Evolutionary conservation across 2,329 filamentous ascomycete genomes (phyloP).

Genomic region (Diaporthe sp.): DNA sequence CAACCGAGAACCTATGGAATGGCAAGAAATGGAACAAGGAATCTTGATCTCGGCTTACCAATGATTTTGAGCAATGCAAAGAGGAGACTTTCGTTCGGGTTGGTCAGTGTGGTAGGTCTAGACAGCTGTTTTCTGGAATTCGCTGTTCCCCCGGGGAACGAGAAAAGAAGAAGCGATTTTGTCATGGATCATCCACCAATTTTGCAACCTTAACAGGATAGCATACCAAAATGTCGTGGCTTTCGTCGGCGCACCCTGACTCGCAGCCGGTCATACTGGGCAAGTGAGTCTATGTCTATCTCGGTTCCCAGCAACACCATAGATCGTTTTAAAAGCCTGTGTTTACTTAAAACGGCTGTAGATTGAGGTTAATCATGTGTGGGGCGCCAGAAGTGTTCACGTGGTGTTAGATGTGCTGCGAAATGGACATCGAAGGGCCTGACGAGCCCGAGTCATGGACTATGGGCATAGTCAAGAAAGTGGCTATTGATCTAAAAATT

Average conservation of each 20-base stretch:
- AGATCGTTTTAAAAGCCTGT: background rate
- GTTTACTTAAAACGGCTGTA: background rate
- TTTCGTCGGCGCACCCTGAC: background rate
- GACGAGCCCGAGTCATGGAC: background rate
- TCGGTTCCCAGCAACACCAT: no score
- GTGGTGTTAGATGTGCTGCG: background rate
- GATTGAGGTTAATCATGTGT: background rate
- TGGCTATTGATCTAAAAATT: constrained; percentile 23
- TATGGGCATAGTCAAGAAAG: background rate
- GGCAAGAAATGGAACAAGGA: constrained; percentile 66
- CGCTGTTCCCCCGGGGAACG: background rate
- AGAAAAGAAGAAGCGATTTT: background rate
- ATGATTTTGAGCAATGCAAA: background rate
- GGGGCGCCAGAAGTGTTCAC: background rate
- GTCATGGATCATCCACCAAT: background rate
- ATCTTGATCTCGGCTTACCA: constrained; percentile 7
- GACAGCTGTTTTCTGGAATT: background rate
- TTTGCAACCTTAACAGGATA: background rate
- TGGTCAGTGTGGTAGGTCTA: background rate
- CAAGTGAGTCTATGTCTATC: background rate
- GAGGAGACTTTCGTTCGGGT: no score
- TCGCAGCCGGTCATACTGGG: background rate
- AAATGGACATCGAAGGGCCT: background rate
- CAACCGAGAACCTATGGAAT: constrained; percentile 61
- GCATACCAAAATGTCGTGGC: background rate